Evolutionary conservation across 169 alveolate species (phyloP), one percentile per base, ranked within the genome.

Genomic region (Theileria parva): DNA sequence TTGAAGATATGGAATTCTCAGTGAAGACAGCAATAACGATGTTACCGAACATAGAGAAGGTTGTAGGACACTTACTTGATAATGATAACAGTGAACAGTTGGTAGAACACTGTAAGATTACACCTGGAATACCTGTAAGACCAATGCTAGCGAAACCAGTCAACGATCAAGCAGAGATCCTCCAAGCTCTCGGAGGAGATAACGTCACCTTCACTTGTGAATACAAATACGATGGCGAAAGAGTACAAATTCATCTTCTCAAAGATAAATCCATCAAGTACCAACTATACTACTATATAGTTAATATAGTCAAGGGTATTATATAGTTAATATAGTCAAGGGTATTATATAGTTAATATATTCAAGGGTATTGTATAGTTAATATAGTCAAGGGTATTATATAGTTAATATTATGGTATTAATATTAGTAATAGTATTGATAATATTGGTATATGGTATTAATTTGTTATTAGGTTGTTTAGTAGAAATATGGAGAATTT

Each of bases 131-230:
- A 17, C 99, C 99, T 11, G 98, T 97, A 11, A 96, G 96, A 74
- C 99, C 99, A 32, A 98, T 97, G 99, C 92, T 98, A 30, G 99
- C 99, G 27, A 95, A 96, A 66, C 99, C 99, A 21, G 96, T 99
- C 12, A 97, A 96, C 68, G 97, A 97, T 6, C 91, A 95, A 30
- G 53, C 70, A 12, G 96, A 92, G 32, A 92, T 93, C 6, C 50
- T 88, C 32, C 80, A 67, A 19, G 63, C 86, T 21, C 80, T 78
- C 5, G 90, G 90, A 11, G 92, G 92, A 34, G 96, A 95, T 60
- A 94, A 93, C 72, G 92, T 94, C 30, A 86, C 92, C 55, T 98
- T 98, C 84, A 98, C 99, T 9, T 97, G 99, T 44, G 99, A 98
- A 85, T 97, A 95, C 81, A 98, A 98, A 90, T 98, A 98, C 86